Conservation (phyloP, 1,139 yeast genomes). For the Taiozyma sp. region DNA sequence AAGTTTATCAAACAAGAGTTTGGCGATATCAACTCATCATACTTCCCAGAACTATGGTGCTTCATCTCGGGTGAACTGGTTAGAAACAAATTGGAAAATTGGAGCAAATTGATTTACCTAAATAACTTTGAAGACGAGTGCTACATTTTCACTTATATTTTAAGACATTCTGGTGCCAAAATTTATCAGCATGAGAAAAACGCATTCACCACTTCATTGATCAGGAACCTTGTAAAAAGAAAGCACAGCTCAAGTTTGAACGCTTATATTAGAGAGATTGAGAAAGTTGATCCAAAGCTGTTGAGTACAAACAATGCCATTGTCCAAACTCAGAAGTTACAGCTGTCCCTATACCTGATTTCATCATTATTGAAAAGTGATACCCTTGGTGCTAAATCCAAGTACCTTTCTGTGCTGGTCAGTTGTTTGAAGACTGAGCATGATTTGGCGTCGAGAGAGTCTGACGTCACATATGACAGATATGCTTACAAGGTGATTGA, state of each 20-base stretch:
- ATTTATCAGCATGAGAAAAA: slow-evolving; percentile 14
- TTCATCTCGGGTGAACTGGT: slow-evolving; percentile 13
- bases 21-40: slow-evolving; percentile 12
- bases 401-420: slow-evolving; percentile 12
- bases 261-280: slow-evolving; percentile 14
- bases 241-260: slow-evolving; percentile 12
- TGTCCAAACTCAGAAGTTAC: slow-evolving; percentile 16
- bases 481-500: slow-evolving; percentile 14
- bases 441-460: slow-evolving; percentile 3
- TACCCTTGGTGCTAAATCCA: slow-evolving; percentile 4
- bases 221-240: slow-evolving; percentile 10
- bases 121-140: slow-evolving; percentile 20
- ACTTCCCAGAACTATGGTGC: slow-evolving; percentile 20
- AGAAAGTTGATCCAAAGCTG: slow-evolving; percentile 15
- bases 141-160: slow-evolving; percentile 13
- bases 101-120: slow-evolving; percentile 20
- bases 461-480: slow-evolving; percentile 3
- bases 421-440: slow-evolving; percentile 11
- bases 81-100: slow-evolving; percentile 12
- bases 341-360: slow-evolving; percentile 12
- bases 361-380: slow-evolving; percentile 11
- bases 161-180: slow-evolving; percentile 13
- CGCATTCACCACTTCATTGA: slow-evolving; percentile 9
- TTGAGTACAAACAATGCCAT: slow-evolving; percentile 8
- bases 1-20: slow-evolving; percentile 10